Base-by-base conservation (phyloP, 1,284 basidiomycete species). In the Fomitopsis schrenkii region DNA sequence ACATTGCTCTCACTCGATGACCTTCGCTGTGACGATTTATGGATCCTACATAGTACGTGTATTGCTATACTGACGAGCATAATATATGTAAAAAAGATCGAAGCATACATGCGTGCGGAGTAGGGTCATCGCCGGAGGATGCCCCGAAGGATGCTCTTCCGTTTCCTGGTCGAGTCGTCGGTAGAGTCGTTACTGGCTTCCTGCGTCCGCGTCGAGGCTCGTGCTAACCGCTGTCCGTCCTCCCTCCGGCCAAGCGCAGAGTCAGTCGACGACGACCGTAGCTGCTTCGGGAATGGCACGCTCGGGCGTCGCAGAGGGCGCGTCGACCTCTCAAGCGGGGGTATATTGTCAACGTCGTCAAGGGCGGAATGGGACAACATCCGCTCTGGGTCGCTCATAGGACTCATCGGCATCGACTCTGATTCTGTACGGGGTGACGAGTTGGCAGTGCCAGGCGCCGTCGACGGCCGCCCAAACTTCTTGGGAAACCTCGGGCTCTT, bases 391-490 rank as follows among this genome's bases (percentile, higher is more conserved):
- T 58, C 57, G 33, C 19, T 58, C 36, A 38, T 44, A 7, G 57
- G 57, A 33, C 55, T 58, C 40, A 38, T 28, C 22, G 60, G 48
- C 38, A 55, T 36, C 15, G 56, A 53, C 50, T 22, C 35, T 17
- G 50, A 17, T 22, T 46, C 53, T 7, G 54, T 26, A 22, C 8
- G 45, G 3, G 54, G 44, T 30, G 41, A 45, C 17, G 30, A 19
- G 17, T 59, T 52, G 19, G 42, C 17, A 6, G 17, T 41, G 17
- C 55, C 45, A 14, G 55, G 48, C 8, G 80, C 78, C n/a, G 80
- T 81, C 3, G 79, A 75, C 38, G 80, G 79, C 30, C 79, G 71
- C 12, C 70, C 67, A 8, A 68, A 59, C 63, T 72, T 76, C 41
- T 71, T 71, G 28, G 66, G 57, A 5, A 61, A 62, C 19, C 38